Base-by-base conservation (phyloP, 75 land plant genomes). In the Selaginella tamariscina region DNA sequence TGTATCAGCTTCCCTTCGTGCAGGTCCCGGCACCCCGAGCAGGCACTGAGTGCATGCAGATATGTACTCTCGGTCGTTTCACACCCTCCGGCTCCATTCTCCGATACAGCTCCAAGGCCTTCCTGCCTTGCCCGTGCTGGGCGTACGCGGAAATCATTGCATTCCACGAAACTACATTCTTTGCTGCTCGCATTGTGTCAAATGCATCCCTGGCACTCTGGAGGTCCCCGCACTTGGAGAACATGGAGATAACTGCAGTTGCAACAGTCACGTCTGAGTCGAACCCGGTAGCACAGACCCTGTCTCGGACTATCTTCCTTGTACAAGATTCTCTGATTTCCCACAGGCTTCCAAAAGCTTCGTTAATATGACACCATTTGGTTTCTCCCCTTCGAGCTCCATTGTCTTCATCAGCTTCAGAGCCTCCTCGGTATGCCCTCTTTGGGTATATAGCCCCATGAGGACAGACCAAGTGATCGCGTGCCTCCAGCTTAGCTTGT, bases 81-180 rank as follows among this genome's bases (percentile, higher is more conserved):
- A 77, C 30, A 5, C 78, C 72, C 70, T 56, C 55, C 26, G 64
- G 27, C 54, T 70, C 75, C 84, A 84, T 84, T 70, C 66, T 55
- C 30, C 20, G 27, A 64, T 72, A 78, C 9, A 70, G 68, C 22
- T 29, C 30, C 1, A 77, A 32, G 22, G 80, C 71, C 2, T 74
- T 72, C 28, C 26, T 65, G 32, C 70, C 63, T 24, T 63, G 32
- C 27, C 70, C 87, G 1, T 56, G 32, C 56, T 66, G 75, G 56
- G 66, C 65, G 44, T 71, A 79, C 2, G 79, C 88, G 5, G 84
- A 81, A 27, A 86, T 74, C 0, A 84, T 59, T 49, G 88, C 79
- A 11, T 82, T 86, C 86, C 88, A 86, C 30, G 83, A 78, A 8
- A 81, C 72, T 24, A 84, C 28, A 67, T 21, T 32, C 8, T 24